Evolutionary conservation across 345 rosid genomes (phyloP).

Genomic region (Clarkia xantiana): DNA sequence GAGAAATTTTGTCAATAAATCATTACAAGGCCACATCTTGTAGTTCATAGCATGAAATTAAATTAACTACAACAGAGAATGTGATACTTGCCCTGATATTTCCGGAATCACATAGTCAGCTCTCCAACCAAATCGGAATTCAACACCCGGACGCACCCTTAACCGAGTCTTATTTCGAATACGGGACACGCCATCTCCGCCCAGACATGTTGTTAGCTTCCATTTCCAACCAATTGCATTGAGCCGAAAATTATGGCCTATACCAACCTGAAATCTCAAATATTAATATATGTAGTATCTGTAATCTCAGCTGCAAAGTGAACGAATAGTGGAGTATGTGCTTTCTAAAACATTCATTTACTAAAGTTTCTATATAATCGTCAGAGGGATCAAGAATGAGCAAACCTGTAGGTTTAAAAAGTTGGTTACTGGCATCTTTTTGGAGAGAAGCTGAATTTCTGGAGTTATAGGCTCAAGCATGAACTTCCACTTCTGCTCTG

Average conservation of each 20-base stretch:
- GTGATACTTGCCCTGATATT: constrained; percentile 49
- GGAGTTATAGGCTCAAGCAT: constrained; percentile 56
- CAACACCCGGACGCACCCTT: constrained; percentile 66
- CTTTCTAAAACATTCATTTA: too few relatives aligned
- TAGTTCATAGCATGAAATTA: too few relatives aligned
- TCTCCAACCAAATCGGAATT: constrained; percentile 80
- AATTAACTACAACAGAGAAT: constrained; percentile 2
- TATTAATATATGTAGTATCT: not conserved
- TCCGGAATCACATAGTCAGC: constrained; percentile 89
- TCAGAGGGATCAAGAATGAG: not conserved
- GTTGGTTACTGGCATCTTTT: constrained; percentile 72
- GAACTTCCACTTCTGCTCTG: constrained; percentile 71
- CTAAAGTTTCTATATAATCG: too few relatives aligned
- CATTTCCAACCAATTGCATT: constrained; percentile 81
- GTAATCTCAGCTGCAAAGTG: too few relatives aligned
- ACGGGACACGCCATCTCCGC: constrained; percentile 77
- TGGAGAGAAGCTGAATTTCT: constrained; percentile 55
- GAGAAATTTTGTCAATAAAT: not conserved
- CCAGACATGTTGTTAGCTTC: constrained; percentile 77
- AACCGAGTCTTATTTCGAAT: constrained; percentile 67
- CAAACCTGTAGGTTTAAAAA: constrained; percentile 75
- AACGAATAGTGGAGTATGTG: too few relatives aligned
- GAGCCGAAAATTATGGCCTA: constrained; percentile 67
- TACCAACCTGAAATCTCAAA: constrained; percentile 40
- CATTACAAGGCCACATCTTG: not conserved